Evolutionary conservation across 192 early-diverging fungal genomes (phyloP), one percentile per base, ranked within the genome.

Genomic region (Backusella tuberculispora): DNA sequence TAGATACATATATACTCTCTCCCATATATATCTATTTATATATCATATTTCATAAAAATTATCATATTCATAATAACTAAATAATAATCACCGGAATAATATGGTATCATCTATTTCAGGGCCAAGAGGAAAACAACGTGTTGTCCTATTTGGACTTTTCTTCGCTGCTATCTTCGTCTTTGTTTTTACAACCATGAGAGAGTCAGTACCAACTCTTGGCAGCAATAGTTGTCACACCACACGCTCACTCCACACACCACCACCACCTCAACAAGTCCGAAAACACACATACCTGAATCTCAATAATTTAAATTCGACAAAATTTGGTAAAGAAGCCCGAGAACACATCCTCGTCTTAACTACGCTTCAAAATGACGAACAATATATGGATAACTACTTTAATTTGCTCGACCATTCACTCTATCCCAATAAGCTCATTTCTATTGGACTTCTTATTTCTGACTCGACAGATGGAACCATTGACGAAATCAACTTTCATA

Each of bases 391-490:
- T 0, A 74, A 76, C n/a, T 91, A 92, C 76, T 92, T 92, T 84
- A 75, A 82, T 10, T 75, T 85, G 26, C 44, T 92, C 4, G 81
- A 85, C 47, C 76, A 76, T 38, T 67, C 91, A 8, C 77, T 76
- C 12, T 92, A 90, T 45, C 88, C 90, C 0, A 87, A 89, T 37
- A 71, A 86, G 48, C 82, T 86, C 41, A 87, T 90, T 21, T 92
- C 91, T 0, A 69, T 92, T 10, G 91, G 85, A 2, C 90, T 91
- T 67, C 83, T 91, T 9, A 89, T 92, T 6, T 90, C 90, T 0
- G 88, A 88, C 65, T 81, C 83, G 8, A 84, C 79, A 0, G 90
- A 91, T 67, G 69, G 68, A 1, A 92, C 91, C 0, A 76, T 88
- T 24, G 63, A 83, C 15, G 78, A 78, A 68, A 74, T 90, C 7